Conservation (phyloP, 495 filamentous ascomycete species). For the Chlorociboria aeruginascens region DNA sequence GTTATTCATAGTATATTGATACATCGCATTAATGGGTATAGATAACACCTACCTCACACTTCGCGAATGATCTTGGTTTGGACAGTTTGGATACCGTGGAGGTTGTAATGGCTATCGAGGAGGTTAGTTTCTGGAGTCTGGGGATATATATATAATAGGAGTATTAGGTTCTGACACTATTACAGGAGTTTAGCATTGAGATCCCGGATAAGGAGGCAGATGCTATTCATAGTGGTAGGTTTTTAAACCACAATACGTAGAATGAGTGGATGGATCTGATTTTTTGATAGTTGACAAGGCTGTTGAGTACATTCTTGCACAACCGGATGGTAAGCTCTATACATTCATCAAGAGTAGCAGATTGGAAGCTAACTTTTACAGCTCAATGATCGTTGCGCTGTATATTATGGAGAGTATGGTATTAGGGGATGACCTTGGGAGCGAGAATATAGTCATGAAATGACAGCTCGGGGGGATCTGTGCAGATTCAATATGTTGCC, state of each 20-base stretch:
- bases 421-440: slow-evolving; percentile 1
- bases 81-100: slow-evolving; percentile 97
- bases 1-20: slow-evolving; percentile 11
- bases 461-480: slow-evolving; percentile 9
- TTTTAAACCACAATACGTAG: not conserved
- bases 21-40: slow-evolving; percentile 27
- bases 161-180: slow-evolving; percentile 1
- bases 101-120: slow-evolving; percentile 99
- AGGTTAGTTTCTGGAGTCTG: slow-evolving; percentile 45
- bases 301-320: slow-evolving; percentile 86
- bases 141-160: not conserved
- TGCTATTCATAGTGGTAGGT: slow-evolving; percentile 89
- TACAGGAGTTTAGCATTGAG: slow-evolving; percentile 98
- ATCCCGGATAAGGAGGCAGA: slow-evolving; percentile 99
- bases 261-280: slow-evolving; percentile 11
- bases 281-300: slow-evolving; percentile 71
- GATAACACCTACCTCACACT: slow-evolving; percentile 76
- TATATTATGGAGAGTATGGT: slow-evolving; percentile 18
- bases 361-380: slow-evolving; percentile 13
- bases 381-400: slow-evolving; percentile 23
- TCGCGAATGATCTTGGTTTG: slow-evolving; percentile 88
- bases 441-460: slow-evolving; percentile 11
- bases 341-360: not conserved
- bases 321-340: slow-evolving; percentile 57
- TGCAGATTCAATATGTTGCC: slow-evolving; percentile 11